Evolutionary conservation across 441 rosid genomes (phyloP).

Genomic region (Erysimum cheiri): DNA sequence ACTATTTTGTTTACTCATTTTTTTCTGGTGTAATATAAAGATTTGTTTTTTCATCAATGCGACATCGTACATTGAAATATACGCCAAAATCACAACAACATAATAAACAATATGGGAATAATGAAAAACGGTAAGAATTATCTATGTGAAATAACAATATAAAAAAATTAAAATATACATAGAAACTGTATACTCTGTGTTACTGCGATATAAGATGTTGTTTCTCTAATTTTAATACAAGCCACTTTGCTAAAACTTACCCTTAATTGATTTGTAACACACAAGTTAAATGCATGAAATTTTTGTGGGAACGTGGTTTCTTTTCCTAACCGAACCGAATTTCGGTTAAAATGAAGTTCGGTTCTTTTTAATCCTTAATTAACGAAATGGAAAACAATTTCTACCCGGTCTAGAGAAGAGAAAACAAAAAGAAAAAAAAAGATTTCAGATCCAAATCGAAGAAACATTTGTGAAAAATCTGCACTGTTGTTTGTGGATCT

Average conservation of each 20-base stretch:
- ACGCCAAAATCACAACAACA: background rate
- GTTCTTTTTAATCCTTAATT: background rate
- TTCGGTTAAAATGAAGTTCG: no score
- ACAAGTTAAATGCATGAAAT: no score
- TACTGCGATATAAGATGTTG: no score
- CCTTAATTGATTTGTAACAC: no score
- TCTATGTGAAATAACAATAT: no score
- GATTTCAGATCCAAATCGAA: conserved; percentile 36
- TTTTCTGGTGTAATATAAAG: conserved; percentile 21
- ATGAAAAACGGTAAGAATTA: no score
- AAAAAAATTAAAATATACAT: no score
- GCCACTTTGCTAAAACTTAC: no score
- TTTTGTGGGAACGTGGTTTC: background rate
- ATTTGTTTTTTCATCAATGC: conserved; percentile 5
- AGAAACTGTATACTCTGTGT: no score
- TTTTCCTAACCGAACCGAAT: conserved; percentile 10
- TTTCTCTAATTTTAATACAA: no score
- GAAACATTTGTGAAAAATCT: conserved; percentile 18
- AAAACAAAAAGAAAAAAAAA: conserved; percentile 4
- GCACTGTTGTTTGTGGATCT: conserved; percentile 25
- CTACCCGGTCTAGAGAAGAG: background rate
- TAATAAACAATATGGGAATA: no score
- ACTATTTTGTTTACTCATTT: conserved; percentile 11
- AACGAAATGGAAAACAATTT: background rate
- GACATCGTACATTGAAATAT: background rate